A percentile compares a stretch with the other conserved stretches of the same genome.
Conservation (phyloP, 78 protist species). For the Monocercomonoides exilis region DNA sequence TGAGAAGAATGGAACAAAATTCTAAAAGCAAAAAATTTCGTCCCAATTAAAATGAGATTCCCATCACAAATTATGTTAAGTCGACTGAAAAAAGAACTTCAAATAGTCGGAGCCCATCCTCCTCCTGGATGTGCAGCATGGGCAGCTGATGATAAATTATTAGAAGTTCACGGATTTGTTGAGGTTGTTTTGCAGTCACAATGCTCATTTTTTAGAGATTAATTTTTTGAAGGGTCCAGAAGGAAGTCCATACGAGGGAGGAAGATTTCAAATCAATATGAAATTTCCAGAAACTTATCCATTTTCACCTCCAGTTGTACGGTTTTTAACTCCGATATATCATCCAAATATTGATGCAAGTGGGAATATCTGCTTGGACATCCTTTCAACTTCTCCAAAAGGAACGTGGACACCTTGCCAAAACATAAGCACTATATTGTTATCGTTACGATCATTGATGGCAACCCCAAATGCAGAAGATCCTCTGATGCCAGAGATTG, state of each 20-base stretch:
- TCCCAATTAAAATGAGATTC: no score
- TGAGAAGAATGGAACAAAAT: no score
- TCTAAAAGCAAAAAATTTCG: no score
- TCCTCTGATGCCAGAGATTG: not conserved
- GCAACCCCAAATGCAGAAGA: not conserved
- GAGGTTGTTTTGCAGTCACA: no score
- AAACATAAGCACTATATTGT: not conserved
- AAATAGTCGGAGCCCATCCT: no score
- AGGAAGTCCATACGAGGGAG: conserved; percentile 56
- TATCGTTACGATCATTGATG: not conserved
- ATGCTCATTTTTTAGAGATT: no score
- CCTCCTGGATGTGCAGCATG: no score
- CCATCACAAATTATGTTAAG: no score
- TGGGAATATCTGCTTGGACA: conserved; percentile 74
- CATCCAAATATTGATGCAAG: conserved; percentile 80
- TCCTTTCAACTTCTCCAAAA: conserved; percentile 38
- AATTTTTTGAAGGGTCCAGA: conserved; percentile 1
- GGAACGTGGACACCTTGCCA: conserved; percentile 22
- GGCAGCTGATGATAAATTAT: no score
- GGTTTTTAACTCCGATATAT: conserved; percentile 65
- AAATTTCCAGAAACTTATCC: conserved; percentile 70
- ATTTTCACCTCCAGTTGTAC: conserved; percentile 67
- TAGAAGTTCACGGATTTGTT: no score
- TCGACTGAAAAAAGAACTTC: no score
- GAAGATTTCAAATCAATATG: conserved; percentile 54